These are phyloP conservation scores for Teratosphaeria destructans DNA, from an alignment of 2,329 filamentous ascomycete species.

Conservation along the genomic window DNA sequence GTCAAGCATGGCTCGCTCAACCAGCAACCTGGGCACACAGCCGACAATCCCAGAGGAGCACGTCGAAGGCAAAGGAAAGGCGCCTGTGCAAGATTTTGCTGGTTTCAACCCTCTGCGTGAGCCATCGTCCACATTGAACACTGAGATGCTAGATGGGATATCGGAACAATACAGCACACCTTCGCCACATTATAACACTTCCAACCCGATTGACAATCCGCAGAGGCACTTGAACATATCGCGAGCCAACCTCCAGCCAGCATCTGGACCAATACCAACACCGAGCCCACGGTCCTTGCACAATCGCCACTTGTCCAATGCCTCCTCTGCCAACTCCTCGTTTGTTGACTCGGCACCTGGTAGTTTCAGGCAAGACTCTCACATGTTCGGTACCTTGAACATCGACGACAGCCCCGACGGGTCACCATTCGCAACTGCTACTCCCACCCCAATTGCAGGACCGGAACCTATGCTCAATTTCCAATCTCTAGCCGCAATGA, in stretches of 20 bases:
- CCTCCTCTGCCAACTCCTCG: constrained; percentile 74
- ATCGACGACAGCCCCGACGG: constrained; percentile 33
- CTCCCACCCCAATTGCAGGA: constrained; percentile 41
- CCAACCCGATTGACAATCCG: constrained; percentile 21
- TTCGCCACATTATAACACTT: constrained; percentile 7
- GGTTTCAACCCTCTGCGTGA: constrained; percentile 34
- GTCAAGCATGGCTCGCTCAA: constrained; percentile 24
- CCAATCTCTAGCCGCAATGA: constrained; percentile 72
- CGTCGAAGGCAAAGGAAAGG: constrained; percentile 38
- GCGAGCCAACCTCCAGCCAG: constrained; percentile 31
- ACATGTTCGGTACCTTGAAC: constrained; percentile 38
- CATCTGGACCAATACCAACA: constrained; percentile 16
- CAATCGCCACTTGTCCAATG: constrained; percentile 74
- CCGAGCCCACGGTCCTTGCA: constrained; percentile 35
- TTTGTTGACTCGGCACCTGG: constrained; percentile 54
- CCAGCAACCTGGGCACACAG: constrained; percentile 43
- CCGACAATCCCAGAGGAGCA: constrained; percentile 27
- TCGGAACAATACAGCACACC: constrained; percentile 13
- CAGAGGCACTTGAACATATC: constrained; percentile 38
- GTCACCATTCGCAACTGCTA: constrained; percentile 30
- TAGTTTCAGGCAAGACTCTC: constrained; percentile 12
- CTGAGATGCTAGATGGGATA: constrained; percentile 10
- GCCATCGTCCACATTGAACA: constrained; percentile 33
- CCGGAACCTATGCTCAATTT: constrained; percentile 87
- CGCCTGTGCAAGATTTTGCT: constrained; percentile 31